Conservation (phyloP, 2,329 filamentous ascomycete genomes). For the Colletotrichum godetiae region DNA sequence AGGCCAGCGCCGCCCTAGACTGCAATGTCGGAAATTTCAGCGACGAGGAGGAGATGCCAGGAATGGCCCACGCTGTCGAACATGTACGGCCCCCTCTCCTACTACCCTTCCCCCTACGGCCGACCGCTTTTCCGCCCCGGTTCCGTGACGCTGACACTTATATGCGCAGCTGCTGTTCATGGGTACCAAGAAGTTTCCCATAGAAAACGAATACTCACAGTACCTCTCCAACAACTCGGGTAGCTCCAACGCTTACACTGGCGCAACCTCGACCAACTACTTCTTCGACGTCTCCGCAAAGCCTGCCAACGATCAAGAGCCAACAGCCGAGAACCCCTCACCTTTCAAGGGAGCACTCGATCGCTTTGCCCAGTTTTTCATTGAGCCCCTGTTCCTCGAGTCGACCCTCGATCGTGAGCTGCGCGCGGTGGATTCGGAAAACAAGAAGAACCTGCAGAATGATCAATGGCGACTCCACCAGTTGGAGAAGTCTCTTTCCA, state of each 20-base stretch:
- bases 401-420: conserved; percentile 89
- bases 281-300: conserved; percentile 95
- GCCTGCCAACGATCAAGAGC: conserved; percentile 69
- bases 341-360: conserved; percentile 84
- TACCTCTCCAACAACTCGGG: conserved; percentile 93
- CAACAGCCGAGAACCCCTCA: conserved; percentile 66
- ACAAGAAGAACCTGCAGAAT: conserved; percentile 96
- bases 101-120: background rate
- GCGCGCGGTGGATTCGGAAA: conserved; percentile 91
- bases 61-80: conserved; percentile 96
- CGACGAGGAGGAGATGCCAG: conserved; percentile 89
- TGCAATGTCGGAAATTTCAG: conserved; percentile 97
- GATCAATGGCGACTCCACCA: conserved; percentile 91
- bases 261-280: conserved; percentile 94
- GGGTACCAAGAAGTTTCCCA: conserved; percentile 97
- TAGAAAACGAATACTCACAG: conserved; percentile 95
- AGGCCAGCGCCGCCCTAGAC: conserved; percentile 94
- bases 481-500: conserved; percentile 88
- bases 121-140: conserved; percentile 4
- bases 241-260: conserved; percentile 94
- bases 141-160: conserved; percentile 26
- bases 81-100: conserved; percentile 66
- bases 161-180: conserved; percentile 82
- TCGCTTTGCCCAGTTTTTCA: conserved; percentile 94
- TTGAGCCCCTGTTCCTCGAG: conserved; percentile 85